These are phyloP conservation scores for Austropuccinia psidii DNA, from an alignment of 1,284 basidiomycete species.

Conservation along the genomic window DNA sequence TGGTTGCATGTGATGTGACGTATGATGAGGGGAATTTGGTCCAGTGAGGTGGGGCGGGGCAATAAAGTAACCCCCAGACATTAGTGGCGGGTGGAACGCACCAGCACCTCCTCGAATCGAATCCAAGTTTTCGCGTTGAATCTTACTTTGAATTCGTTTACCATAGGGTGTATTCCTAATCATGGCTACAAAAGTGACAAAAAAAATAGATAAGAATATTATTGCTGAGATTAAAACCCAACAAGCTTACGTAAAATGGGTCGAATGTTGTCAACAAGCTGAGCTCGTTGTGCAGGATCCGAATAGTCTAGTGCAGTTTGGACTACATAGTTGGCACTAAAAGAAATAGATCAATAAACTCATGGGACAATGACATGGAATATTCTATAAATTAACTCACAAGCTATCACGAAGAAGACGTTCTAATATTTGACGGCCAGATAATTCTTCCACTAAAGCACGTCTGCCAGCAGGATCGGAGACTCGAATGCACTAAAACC, in stretches of 20 bases:
- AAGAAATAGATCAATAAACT: conserved; percentile 15
- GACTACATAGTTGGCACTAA: conserved; percentile 36
- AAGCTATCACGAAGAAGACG: conserved; percentile 80
- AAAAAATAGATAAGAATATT: background rate
- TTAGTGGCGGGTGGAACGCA: background rate
- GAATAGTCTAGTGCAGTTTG: conserved; percentile 93
- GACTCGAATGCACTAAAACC: conserved; percentile 80
- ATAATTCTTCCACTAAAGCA: conserved; percentile 87
- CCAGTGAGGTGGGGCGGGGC: conserved; percentile 16
- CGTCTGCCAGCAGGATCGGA: conserved; percentile 90
- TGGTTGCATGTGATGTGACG: background rate
- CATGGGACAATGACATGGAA: background rate
- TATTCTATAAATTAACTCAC: conserved; percentile 50
- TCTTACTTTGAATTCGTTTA: conserved; percentile 93
- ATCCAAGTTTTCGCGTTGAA: conserved; percentile 53
- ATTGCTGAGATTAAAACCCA: background rate
- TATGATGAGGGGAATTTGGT: background rate
- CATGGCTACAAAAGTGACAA: conserved; percentile 48
- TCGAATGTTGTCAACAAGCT: conserved; percentile 85
- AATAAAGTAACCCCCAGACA: conserved; percentile 21
- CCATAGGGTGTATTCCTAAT: conserved; percentile 96
- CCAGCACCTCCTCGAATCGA: conserved; percentile 35
- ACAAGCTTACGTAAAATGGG: conserved; percentile 66
- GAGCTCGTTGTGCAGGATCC: conserved; percentile 70
- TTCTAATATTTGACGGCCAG: conserved; percentile 89